Evolutionary conservation across 495 filamentous ascomycete species (phyloP), one percentile per base, ranked within the genome.

Genomic region (Aspergillus indologenus): DNA sequence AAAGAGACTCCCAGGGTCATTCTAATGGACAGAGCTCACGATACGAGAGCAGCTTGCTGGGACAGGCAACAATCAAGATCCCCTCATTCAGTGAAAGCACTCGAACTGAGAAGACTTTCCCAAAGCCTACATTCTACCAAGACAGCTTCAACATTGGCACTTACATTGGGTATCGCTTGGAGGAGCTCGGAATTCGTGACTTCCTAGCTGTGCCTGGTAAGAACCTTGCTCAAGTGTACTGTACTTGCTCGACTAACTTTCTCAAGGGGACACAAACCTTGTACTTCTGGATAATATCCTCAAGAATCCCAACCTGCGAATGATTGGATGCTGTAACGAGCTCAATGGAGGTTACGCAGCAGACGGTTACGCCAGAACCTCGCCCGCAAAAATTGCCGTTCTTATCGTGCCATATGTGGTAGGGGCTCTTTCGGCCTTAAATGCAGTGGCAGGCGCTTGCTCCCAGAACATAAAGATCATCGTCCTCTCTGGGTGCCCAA

Each of bases 311-410:
- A 82, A 80, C 0, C 68, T 92, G 14, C 77, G 81, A 59, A 90
- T 87, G 88, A 81, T 90, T 18, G 87, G 87, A 49, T 90, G 86
- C 67, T 83, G 81, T 59, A 91, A 91, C 61, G 88, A 91, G 65
- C 77, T 92, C 26, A 90, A 91, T 65, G 85, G 87, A 18, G 87
- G 84, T 14, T 92, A 91, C 61, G 88, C 89, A 1, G 84, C 88
- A 12, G 89, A 92, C 70, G 89, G 88, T 12, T 91, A 91, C 65
- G 87, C 89, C 31, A 75, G 88, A 26, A 73, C 86, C 44, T 56
- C 46, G 9, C 17, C 40, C 3, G 85, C 85, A 56, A 85, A 85
- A n/a, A 82, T 91, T 31, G 77, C 77, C 8, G 88, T 88, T 4
- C 69, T 91, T 42, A 68, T 90, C 23, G 90, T 88, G 40, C 89